Percentiles rank a stretch among this genome's conserved stretches.
Conservation (phyloP, 768 basidiomycete species). For the Russula earlei region DNA sequence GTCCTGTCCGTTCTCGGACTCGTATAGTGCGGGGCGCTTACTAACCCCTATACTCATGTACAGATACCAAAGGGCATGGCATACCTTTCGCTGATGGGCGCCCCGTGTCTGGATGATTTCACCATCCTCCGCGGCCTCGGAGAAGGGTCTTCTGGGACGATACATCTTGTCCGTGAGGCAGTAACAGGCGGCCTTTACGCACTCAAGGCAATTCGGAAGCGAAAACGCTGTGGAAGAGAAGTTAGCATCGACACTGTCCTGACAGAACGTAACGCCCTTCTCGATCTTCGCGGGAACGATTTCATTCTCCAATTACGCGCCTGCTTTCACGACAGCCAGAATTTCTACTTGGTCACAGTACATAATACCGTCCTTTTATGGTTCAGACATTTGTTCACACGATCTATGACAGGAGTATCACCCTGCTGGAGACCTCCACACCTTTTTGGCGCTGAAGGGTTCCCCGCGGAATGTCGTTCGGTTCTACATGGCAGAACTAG, state of each 20-base stretch:
- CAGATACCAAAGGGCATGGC: constrained; percentile 5
- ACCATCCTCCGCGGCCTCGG: constrained; percentile 6
- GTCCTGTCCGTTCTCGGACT: background rate
- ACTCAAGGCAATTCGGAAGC: constrained; percentile 14
- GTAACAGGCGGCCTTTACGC: constrained; percentile 11
- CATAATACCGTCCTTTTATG: background rate
- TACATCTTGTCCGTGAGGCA: constrained; percentile 10
- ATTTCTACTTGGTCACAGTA: constrained; percentile 12
- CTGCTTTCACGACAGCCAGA: constrained; percentile 14
- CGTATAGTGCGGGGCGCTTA: background rate
- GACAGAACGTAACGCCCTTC: constrained; percentile 9
- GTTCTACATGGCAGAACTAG: constrained; percentile 18
- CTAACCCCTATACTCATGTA: background rate
- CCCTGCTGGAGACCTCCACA: constrained; percentile 14
- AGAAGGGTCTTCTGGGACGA: constrained; percentile 10
- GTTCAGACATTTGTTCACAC: no score
- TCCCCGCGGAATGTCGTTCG: constrained; percentile 1
- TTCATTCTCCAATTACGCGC: constrained; percentile 13
- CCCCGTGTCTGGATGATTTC: constrained; percentile 9
- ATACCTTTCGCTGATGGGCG: constrained; percentile 5
- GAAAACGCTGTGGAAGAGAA: background rate
- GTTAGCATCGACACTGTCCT: background rate
- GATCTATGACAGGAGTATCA: constrained; percentile 18
- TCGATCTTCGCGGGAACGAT: constrained; percentile 13
- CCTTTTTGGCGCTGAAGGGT: constrained; percentile 3